Conservation (phyloP, 768 basidiomycete species). For the Pleurotus sapidus region DNA sequence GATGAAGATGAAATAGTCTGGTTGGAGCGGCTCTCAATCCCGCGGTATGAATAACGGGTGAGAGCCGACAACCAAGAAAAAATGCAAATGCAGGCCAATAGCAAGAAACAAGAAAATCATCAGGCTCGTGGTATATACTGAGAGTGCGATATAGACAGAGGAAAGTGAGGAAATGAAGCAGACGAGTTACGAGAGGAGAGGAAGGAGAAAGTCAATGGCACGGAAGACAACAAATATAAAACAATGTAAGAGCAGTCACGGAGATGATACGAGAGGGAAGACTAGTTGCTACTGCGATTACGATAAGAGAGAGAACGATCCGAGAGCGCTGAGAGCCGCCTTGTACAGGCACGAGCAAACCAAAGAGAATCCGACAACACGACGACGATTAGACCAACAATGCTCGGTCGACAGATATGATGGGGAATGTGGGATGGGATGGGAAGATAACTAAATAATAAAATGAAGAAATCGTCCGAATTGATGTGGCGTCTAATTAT, state of each 20-base stretch:
- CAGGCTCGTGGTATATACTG: constrained; percentile 7
- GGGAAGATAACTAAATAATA: background rate
- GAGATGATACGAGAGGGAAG: constrained; percentile 12
- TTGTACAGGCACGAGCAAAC: background rate
- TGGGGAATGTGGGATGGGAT: background rate
- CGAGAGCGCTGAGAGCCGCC: background rate
- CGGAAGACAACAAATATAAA: constrained; percentile 13
- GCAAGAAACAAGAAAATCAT: constrained; percentile 9
- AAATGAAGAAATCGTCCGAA: background rate
- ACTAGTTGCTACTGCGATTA: constrained; percentile 1
- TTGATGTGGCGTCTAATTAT: constrained; percentile 3
- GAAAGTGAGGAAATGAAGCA: constrained; percentile 11
- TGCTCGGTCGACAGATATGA: background rate
- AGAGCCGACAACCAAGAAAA: background rate
- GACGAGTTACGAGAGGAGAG: background rate
- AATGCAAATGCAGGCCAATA: constrained; percentile 6
- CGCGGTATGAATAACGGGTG: constrained; percentile 15
- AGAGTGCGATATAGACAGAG: constrained; percentile 13
- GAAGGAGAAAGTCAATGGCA: constrained; percentile 4
- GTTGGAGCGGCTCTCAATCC: constrained; percentile 13
- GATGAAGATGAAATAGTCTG: constrained; percentile 9
- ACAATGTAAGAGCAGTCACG: constrained; percentile 11
- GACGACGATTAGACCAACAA: background rate
- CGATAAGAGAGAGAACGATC: background rate
- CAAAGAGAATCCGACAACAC: background rate